Base-by-base conservation (phyloP, 2,329 filamentous ascomycete species). In the Cercospora zeina region DNA sequence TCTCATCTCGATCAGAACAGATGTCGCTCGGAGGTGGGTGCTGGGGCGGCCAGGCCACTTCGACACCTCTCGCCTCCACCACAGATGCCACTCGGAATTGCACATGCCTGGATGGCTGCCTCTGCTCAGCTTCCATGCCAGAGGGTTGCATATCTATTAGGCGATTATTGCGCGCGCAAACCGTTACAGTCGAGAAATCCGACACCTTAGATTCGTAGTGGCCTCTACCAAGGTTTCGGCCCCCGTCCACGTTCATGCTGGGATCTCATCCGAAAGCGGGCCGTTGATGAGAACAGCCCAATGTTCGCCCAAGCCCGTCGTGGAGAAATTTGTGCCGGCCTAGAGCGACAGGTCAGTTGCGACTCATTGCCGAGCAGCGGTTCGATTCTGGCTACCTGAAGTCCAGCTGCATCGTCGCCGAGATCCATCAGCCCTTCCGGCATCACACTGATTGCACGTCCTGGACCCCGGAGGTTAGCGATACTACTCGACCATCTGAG, bases 231-330 rank as follows among this genome's bases (percentile, higher is more conserved):
- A n/a, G n/a, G n/a, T n/a, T n/a, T n/a, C n/a, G n/a, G n/a, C n/a
- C n/a, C 24, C 42, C 4, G 42, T 27, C 14, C n/a, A 1, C 27
- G 21, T 27, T 34, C 30, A 57, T 33, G 37, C 54, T 24, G 54
- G 54, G 19, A 57, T 57, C 37, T 57, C 54, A 47, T 57, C 54
- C n/a, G 54, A 57, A 11, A 57, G 54, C 13, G 54, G 54, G 11
- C 54, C 54, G 21, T 9, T 57, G 7, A 57, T 57, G 14, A 57
- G 54, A 16, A 57, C 54, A 8, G 34, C 54, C 54, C 54, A 57
- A 27, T 57, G 54, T 36, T 57, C 54, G 4, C 54, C 54, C n/a
- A 57, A 16, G 4, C 54, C 54, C 47, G 37, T 24, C 7, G 37
- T 42, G 4, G 54, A 57, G 54, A 57, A 57, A 2, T 57, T 36